Evolutionary conservation across 352 stramenopile species (phyloP).

Genomic region (Halophytophthora batemanensis): DNA sequence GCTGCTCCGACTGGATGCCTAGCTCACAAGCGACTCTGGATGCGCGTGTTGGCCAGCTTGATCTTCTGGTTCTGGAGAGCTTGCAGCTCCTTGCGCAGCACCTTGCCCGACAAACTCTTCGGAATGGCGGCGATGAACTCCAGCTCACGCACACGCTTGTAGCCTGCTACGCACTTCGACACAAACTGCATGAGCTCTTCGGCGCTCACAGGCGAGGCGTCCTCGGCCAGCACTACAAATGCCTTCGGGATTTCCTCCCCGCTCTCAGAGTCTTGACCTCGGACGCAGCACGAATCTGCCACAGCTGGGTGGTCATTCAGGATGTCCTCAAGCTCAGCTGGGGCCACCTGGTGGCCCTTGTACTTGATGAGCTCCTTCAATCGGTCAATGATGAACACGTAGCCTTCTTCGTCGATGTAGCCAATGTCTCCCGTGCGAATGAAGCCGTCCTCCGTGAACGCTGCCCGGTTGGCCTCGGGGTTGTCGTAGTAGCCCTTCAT

Average conservation of each 20-base stretch:
- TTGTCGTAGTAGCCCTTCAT: constrained; percentile 91
- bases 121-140: constrained; percentile 83
- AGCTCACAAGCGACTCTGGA: no score
- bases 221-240: constrained; percentile 72
- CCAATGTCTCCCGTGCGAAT: constrained; percentile 86
- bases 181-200: constrained; percentile 57
- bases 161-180: constrained; percentile 56
- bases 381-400: constrained; percentile 88
- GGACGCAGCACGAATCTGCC: constrained; percentile 66
- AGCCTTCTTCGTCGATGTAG: constrained; percentile 87
- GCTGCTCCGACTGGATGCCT: no score
- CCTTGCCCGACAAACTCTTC: constrained; percentile 88
- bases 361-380: constrained; percentile 95
- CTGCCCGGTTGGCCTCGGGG: constrained; percentile 64
- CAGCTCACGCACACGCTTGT: constrained; percentile 83
- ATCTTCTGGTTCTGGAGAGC: constrained; percentile 35
- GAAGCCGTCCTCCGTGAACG: constrained; percentile 68
- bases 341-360: constrained; percentile 87
- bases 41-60: constrained; percentile 12
- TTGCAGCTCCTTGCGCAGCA: constrained; percentile 81
- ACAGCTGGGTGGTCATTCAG: constrained; percentile 66
- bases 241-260: constrained; percentile 85
- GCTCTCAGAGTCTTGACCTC: constrained; percentile 43
- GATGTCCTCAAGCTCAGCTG: constrained; percentile 88
- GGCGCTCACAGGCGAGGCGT: not conserved